phyloP scores from a whole-genome alignment of 768 basidiomycete genomes.

The Tubosaeta sp. region DNA sequence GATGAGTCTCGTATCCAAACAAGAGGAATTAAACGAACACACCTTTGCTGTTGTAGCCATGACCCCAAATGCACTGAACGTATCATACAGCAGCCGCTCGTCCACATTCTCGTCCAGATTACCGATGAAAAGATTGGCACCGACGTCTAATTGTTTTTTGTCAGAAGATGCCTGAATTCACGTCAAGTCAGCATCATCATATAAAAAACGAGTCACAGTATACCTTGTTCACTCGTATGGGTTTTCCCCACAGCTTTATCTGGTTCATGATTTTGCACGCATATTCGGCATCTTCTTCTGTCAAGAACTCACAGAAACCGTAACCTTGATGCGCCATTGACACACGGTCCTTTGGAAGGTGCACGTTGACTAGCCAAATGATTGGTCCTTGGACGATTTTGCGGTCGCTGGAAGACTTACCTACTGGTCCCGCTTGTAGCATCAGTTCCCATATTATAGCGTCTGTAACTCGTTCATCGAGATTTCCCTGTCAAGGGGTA shows the following conservation, averaged over 20 bases:
- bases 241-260: conserved; percentile 98
- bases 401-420: conserved; percentile 45
- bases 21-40: conserved; percentile 12
- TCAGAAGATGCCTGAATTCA: conserved; percentile 83
- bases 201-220: conserved; percentile 22
- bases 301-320: conserved; percentile 99
- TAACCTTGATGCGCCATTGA: conserved; percentile 99
- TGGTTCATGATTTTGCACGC: conserved; percentile 99
- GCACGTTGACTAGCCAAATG: conserved; percentile 75
- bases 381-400: not conserved
- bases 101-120: conserved; percentile 95
- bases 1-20: not conserved
- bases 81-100: conserved; percentile 88
- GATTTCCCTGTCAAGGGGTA: conserved; percentile 65
- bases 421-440: conserved; percentile 98
- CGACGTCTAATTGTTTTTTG: conserved; percentile 97
- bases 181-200: conserved; percentile 8
- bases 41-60: conserved; percentile 90
- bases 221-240: conserved; percentile 98
- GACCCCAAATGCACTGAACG: conserved; percentile 91
- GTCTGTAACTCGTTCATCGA: conserved; percentile 93
- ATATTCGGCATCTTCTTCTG: conserved; percentile 99
- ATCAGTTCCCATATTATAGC: conserved; percentile 97
- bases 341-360: conserved; percentile 96
- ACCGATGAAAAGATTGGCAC: conserved; percentile 96